These are phyloP conservation scores for Sporobolus alterniflorus DNA, from an alignment of 202 grass and related monocot species.

Conservation along the genomic window DNA sequence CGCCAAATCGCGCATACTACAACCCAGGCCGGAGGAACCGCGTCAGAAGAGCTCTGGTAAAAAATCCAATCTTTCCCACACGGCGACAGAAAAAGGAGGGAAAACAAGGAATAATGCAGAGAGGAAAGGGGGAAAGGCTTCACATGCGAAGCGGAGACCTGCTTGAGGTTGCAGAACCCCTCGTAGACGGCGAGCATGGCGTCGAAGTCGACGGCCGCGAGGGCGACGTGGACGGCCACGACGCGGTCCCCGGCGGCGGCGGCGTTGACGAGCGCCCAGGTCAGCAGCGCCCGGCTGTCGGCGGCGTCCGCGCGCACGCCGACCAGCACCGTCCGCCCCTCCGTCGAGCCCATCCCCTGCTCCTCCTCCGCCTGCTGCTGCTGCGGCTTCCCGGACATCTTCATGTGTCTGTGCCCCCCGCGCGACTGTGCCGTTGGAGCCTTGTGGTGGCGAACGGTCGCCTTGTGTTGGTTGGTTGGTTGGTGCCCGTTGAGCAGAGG, in stretches of 20 bases:
- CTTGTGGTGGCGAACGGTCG: conserved; percentile 10
- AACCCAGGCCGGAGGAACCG: conserved; percentile 5
- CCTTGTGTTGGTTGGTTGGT: background rate
- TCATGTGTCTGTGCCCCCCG: conserved; percentile 17
- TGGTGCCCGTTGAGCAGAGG: too few relatives aligned
- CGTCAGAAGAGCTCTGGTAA: background rate
- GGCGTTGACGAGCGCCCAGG: conserved; percentile 77
- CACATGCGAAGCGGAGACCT: conserved; percentile 63
- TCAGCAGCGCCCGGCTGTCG: conserved; percentile 75
- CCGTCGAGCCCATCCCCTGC: background rate
- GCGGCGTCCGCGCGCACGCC: conserved; percentile 60
- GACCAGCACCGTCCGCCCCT: conserved; percentile 65
- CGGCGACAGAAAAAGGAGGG: background rate
- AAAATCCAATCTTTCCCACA: background rate
- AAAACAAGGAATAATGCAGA: background rate
- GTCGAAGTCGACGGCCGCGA: conserved; percentile 65
- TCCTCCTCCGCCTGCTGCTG: background rate
- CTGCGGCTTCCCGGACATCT: conserved; percentile 24
- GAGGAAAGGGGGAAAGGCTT: background rate
- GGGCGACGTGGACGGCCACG: conserved; percentile 72
- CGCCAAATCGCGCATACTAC: background rate
- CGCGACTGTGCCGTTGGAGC: background rate
- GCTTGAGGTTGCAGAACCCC: conserved; percentile 94
- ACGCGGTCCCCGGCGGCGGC: conserved; percentile 65
- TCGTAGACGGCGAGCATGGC: conserved; percentile 89